A percentile compares a stretch with the other conserved stretches of the same genome.
Evolutionary conservation across 2,329 filamentous ascomycete species (phyloP).

Genomic region (Penicillium sp.): DNA sequence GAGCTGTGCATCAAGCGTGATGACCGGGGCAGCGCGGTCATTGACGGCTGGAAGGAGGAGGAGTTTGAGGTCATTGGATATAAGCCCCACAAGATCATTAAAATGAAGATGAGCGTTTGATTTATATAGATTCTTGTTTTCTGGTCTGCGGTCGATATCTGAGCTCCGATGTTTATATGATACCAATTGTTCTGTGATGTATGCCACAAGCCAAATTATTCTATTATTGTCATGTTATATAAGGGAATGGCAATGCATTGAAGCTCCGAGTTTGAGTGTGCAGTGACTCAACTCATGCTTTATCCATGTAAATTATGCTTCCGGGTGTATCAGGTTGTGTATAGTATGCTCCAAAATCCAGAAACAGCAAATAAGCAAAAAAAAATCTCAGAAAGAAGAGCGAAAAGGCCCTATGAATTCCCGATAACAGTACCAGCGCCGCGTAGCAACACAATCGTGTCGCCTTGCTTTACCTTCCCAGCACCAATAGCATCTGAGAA

Average conservation of each 20-base stretch:
- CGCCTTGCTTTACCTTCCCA: constrained; percentile 68
- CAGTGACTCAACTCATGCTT: neutral
- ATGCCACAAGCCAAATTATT: neutral
- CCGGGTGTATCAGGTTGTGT: constrained; percentile 9
- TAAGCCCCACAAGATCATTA: constrained; percentile 83
- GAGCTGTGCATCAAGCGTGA: constrained; percentile 69
- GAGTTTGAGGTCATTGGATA: constrained; percentile 89
- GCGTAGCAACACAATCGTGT: constrained; percentile 83
- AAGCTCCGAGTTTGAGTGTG: neutral
- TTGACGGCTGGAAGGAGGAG: constrained; percentile 86
- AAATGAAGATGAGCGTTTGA: constrained; percentile 98
- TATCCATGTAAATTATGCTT: constrained; percentile 6
- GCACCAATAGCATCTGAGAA: constrained; percentile 83
- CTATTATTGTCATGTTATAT: neutral
- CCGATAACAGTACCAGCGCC: constrained; percentile 76
- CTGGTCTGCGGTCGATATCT: neutral
- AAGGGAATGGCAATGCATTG: constrained; percentile 2
- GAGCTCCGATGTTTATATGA: constrained; percentile 22
- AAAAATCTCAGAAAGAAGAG: no score
- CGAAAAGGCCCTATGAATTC: constrained; percentile 50
- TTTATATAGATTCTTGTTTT: neutral
- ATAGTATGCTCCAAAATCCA: constrained; percentile 9
- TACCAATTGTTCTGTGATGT: constrained; percentile 18
- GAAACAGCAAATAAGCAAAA: neutral
- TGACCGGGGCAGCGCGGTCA: constrained; percentile 73